Evolutionary conservation across 345 rosid species (phyloP).

Genomic region (sweet orange (Citrus sinensis)): DNA sequence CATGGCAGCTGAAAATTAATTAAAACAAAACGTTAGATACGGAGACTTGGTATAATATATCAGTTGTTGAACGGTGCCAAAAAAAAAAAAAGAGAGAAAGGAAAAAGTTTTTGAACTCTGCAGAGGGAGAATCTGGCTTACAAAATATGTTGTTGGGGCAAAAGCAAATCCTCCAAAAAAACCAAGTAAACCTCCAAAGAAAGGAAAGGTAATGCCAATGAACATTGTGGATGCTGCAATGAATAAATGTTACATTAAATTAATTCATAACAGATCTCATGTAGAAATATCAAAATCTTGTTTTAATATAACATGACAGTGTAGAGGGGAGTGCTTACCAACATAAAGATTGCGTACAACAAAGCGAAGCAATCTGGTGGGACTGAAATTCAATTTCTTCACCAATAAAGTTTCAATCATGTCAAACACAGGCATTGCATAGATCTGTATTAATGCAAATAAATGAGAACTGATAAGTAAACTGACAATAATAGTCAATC

Average conservation of each 20-base stretch:
- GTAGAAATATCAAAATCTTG: background rate
- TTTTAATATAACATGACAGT: background rate
- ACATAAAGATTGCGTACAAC: conserved; percentile 44
- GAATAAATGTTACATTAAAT: background rate
- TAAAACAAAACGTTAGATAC: background rate
- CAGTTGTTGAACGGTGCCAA: no score
- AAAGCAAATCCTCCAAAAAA: conserved; percentile 84
- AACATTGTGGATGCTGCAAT: conserved; percentile 65
- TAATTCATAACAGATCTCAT: no score
- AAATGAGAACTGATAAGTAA: background rate
- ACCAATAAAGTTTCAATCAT: conserved; percentile 60
- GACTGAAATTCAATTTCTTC: conserved; percentile 47
- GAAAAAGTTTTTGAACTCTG: background rate
- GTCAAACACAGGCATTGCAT: conserved; percentile 69
- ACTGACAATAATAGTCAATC: background rate
- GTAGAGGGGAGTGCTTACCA: conserved; percentile 31
- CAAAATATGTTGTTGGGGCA: conserved; percentile 78
- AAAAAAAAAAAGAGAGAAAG: no score
- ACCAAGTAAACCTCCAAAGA: conserved; percentile 60
- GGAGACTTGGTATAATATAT: background rate
- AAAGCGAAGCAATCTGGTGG: conserved; percentile 39
- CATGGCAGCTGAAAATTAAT: conserved; percentile 55
- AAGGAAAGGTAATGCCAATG: conserved; percentile 66
- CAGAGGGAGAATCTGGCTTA: conserved; percentile 27
- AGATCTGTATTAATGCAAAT: conserved; percentile 30